Evolutionary conservation across 1,139 yeast genomes (phyloP).

Genomic region (Candida smagusa): DNA sequence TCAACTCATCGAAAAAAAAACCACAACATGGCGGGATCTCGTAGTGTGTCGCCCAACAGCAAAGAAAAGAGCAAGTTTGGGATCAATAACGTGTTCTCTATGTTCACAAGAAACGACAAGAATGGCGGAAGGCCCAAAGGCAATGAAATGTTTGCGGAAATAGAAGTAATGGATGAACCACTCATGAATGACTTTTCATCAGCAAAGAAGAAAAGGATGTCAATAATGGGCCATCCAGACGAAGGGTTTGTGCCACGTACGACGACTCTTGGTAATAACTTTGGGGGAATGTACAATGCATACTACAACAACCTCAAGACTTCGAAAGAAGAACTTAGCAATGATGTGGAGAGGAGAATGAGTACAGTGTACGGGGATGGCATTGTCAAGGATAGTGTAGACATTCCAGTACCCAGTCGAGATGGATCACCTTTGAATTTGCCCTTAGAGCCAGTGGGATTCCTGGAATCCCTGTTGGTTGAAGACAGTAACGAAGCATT

Average conservation of each 20-base stretch:
- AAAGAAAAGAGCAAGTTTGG: neutral
- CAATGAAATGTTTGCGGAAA: too few relatives aligned
- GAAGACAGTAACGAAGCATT: conserved; percentile 6
- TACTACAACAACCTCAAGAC: conserved; percentile 22
- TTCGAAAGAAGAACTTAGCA: conserved; percentile 23
- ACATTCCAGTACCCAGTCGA: conserved; percentile 1
- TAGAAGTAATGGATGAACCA: conserved; percentile 11
- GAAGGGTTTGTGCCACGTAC: conserved; percentile 28
- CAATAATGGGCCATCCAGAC: conserved; percentile 22
- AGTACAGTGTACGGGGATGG: conserved; percentile 22
- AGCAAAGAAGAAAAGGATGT: conserved; percentile 29
- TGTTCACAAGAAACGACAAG: neutral
- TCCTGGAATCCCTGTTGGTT: conserved; percentile 1
- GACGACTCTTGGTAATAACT: conserved; percentile 16
- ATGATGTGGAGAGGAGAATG: conserved; percentile 31
- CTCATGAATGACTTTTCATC: conserved; percentile 23
- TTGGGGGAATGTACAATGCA: conserved; percentile 25
- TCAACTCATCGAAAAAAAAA: too few relatives aligned
- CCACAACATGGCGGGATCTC: too few relatives aligned
- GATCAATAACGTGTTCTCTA: conserved; percentile 1
- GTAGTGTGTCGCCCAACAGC: too few relatives aligned
- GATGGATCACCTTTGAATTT: conserved; percentile 11
- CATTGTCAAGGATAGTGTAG: conserved; percentile 17
- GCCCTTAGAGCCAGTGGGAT: conserved; percentile 3
- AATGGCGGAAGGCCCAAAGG: too few relatives aligned